Base-by-base conservation (phyloP, 306 rosid genomes). In the Prunus dulcis region DNA sequence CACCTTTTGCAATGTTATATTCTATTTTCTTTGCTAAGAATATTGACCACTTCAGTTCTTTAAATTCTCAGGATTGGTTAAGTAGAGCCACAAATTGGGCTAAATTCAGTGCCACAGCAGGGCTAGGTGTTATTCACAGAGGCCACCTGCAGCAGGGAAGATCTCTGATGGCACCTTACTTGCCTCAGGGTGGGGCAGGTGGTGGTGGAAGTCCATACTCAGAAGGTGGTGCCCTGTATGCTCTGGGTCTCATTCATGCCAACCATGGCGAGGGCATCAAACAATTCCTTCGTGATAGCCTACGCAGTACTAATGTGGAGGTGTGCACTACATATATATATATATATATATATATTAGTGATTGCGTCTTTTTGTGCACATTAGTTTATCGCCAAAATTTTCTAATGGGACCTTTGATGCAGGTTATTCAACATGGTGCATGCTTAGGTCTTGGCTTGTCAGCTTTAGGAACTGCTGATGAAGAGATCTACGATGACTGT, bases 51-150 rank as follows among this genome's bases (percentile, higher is more conserved):
- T 64, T 27, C 53, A 38, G 51, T 41, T 76, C 63, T 28, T 77
- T 57, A 50, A 83, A 73, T 81, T 68, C 52, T 55, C 86, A 95
- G 97, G 98, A 92, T 74, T 95, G 97, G 97, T 79, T 95, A 85
- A 95, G 98, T 92, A 90, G 98, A 82, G 98, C 98, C 38, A 95
- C 96, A 72, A 95, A 95, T 78, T 95, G 98, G 98, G 98, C 97
- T 5, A 95, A 95, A 74, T 95, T 95, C 82, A 95, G 98, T 80
- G 98, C 98, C 50, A 92, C 97, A 2, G 98, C 97, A 19, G 98
- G 98, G 64, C 90, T 95, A 30, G 98, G 98, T 84, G 98, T 95
- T 63, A 95, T 95, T 74, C 98, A 95, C 68, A 86, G 97, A 78
- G 98, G 98, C 61, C 98, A 95, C 86, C 81, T 95, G 82, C 97